Evolutionary conservation across 2,329 filamentous ascomycete genomes (phyloP).

Genomic region (Colletotrichum sp.): DNA sequence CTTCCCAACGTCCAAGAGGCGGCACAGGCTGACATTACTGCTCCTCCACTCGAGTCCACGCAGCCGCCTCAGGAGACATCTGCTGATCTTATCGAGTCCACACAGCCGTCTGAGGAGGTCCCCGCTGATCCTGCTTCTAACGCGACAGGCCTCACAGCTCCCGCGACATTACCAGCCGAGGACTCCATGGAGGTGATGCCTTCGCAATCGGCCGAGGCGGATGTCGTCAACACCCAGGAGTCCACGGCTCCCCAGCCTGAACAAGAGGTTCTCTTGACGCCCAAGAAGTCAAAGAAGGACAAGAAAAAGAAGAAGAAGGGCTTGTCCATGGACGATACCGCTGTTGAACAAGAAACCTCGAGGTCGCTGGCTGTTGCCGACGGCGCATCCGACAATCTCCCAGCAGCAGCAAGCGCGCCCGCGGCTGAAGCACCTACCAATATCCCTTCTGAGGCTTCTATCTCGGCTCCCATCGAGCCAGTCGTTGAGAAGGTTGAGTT

Average conservation of each 20-base stretch:
- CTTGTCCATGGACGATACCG: background rate
- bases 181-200: background rate
- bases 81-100: background rate
- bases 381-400: background rate
- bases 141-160: background rate
- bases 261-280: background rate
- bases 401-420: background rate
- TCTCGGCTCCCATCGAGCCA: background rate
- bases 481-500: background rate
- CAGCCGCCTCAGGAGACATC: background rate
- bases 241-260: background rate
- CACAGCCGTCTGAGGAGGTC: background rate
- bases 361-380: background rate
- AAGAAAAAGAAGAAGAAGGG: conserved; percentile 33
- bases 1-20: background rate
- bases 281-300: conserved; percentile 32
- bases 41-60: background rate
- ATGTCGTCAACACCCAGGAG: background rate
- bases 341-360: background rate
- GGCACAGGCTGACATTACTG: background rate
- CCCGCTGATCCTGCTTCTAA: background rate
- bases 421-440: background rate
- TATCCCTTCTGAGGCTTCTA: background rate
- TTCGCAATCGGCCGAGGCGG: background rate
- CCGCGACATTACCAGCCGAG: background rate